Base-by-base conservation (phyloP, 106 monocot genomes). In the Narthecium ossifragum region DNA sequence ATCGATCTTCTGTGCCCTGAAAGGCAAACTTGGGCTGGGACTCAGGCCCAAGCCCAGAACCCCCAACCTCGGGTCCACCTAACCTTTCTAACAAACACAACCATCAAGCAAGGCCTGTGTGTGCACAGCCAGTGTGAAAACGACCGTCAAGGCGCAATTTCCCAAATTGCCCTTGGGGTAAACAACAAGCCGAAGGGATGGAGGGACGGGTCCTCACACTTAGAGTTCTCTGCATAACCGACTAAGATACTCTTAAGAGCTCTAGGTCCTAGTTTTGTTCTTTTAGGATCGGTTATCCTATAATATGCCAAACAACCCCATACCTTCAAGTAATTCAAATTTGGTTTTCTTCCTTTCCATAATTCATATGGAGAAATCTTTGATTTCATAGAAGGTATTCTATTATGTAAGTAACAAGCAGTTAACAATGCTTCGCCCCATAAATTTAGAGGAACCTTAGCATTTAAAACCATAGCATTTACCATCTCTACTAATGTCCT, bases 361-460 rank as follows among this genome's bases (percentile, higher is more conserved):
- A n/a, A n/a, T 56, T 18, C 28, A 4, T 55, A 23, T n/a, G 6
- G 17, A 31, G 24, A 13, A 31, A 15, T 23, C 12, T 55, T 6
- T 38, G 37, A 6, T 32, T 65, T 65, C 27, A 2, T 65, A 26
- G 22, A 41, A 54, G 31, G 11, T 38, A 55, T 20, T 43, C 41
- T 66, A 66, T 66, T 53, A 41, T 28, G 8, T 18, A 53, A 28
- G 39, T 66, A 14, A 40, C 65, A 66, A 15, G 65, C 24, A 25
- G 53, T 55, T 2, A 54, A 41, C 11, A 66, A 43, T 32, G 65
- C 65, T 41, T 66, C 65, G 5, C 38, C 54, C 38, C 53, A 66
- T 7, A 55, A 29, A 66, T 55, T 30, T 1, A 54, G 41, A n/a
- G 64, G 28, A 20, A 55, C 39, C 28, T 66, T 66, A 28, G 65